Conservation (phyloP, 768 basidiomycete species). For the Leucocoprinus leucothites region DNA sequence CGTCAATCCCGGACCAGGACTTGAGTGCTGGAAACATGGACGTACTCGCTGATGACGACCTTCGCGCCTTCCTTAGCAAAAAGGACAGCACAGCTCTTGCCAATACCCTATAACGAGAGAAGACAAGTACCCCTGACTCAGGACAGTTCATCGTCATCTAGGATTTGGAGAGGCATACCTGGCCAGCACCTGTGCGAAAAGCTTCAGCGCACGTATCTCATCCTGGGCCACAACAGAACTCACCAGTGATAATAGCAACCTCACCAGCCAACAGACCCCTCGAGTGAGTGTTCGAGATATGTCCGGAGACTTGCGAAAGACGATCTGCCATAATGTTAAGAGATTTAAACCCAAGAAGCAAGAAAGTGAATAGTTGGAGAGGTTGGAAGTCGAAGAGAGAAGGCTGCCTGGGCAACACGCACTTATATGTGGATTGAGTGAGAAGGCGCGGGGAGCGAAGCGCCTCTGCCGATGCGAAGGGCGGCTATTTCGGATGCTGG, state of each 20-base stretch:
- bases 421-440: neutral
- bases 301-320: conserved; percentile 68
- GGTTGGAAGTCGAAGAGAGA: neutral
- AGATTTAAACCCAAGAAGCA: no score
- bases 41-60: conserved; percentile 80
- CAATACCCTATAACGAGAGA: conserved; percentile 59
- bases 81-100: conserved; percentile 66
- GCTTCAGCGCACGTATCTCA: neutral
- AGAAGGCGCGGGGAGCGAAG: no score
- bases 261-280: conserved; percentile 70
- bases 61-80: conserved; percentile 87
- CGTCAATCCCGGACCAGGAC: neutral
- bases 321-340: conserved; percentile 43
- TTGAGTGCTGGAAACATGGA: conserved; percentile 11
- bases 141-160: neutral
- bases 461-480: neutral
- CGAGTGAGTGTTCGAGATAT: conserved; percentile 51
- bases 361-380: no score
- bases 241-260: conserved; percentile 85
- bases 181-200: conserved; percentile 60
- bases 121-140: conserved; percentile 3
- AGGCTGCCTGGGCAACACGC: neutral
- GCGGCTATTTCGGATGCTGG: conserved; percentile 1
- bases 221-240: conserved; percentile 15
- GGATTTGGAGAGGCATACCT: conserved; percentile 38